Evolutionary conservation across 1,284 basidiomycete species (phyloP).

Genomic region (Ceratobasidium papillatum): DNA sequence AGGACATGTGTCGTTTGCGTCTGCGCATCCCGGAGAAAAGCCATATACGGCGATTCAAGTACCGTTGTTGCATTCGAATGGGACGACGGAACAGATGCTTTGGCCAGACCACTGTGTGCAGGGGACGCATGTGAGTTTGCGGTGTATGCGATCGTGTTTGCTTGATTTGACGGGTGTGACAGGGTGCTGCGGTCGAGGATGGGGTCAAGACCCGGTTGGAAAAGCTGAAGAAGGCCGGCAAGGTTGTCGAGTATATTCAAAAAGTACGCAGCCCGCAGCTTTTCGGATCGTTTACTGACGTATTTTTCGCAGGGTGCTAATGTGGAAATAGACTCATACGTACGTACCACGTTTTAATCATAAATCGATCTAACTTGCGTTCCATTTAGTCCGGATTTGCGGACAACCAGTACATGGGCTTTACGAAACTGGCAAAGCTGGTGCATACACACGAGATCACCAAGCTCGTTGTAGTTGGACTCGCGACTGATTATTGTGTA

Average conservation of each 20-base stretch:
- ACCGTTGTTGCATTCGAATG: conserved; percentile 52
- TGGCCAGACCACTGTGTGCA: conserved; percentile 72
- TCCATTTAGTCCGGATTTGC: conserved; percentile 50
- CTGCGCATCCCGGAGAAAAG: conserved; percentile 56
- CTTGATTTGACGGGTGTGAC: conserved; percentile 31
- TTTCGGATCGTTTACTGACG: conserved; percentile 27
- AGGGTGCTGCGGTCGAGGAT: conserved; percentile 57
- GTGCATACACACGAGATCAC: conserved; percentile 54
- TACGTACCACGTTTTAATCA: conserved; percentile 7
- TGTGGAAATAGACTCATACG: conserved; percentile 62
- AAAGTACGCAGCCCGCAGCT: conserved; percentile 41
- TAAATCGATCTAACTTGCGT: conserved; percentile 5
- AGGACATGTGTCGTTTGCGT: conserved; percentile 70
- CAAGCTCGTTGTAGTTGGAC: conserved; percentile 62
- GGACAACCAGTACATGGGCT: conserved; percentile 52
- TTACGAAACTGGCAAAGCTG: conserved; percentile 52
- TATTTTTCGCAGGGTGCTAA: conserved; percentile 55
- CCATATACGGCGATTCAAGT: conserved; percentile 57
- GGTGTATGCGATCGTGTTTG: not conserved
- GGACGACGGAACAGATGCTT: conserved; percentile 58
- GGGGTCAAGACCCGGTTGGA: conserved; percentile 52
- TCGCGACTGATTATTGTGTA: conserved; percentile 72
- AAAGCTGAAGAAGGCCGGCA: conserved; percentile 47
- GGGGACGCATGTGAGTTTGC: conserved; percentile 48
- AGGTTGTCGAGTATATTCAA: conserved; percentile 49